A percentile compares a stretch with the other conserved stretches of the same genome.
Evolutionary conservation across 345 rosid genomes (phyloP).

Genomic region (Trapa incisa): DNA sequence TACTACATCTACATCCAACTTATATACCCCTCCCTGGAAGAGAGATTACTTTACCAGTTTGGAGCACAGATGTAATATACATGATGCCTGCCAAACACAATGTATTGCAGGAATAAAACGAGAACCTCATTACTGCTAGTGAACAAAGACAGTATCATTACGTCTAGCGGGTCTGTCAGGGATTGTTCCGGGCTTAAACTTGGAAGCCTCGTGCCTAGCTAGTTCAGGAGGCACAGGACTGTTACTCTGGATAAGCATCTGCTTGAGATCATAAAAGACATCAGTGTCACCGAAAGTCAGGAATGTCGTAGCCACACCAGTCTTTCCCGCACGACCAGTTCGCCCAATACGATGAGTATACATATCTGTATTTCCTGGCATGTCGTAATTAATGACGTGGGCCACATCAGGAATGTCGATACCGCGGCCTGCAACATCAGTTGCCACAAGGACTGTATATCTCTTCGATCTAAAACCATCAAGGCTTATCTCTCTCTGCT

Average conservation of each 20-base stretch:
- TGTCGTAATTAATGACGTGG: conserved; percentile 82
- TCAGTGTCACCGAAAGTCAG: conserved; percentile 64
- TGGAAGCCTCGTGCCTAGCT: conserved; percentile 88
- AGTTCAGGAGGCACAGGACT: conserved; percentile 83
- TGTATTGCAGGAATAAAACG: background rate
- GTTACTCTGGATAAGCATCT: conserved; percentile 92
- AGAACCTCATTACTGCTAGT: conserved; percentile 17
- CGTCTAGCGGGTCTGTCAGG: conserved; percentile 89
- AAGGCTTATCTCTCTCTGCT: conserved; percentile 84
- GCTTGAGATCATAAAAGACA: conserved; percentile 90
- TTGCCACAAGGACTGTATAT: conserved; percentile 80
- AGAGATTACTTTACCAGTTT: too few species aligned
- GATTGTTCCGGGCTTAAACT: conserved; percentile 78
- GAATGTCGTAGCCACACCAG: conserved; percentile 85
- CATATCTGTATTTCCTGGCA: conserved; percentile 80
- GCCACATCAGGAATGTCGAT: conserved; percentile 93
- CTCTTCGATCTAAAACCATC: conserved; percentile 86
- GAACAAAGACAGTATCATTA: conserved; percentile 73
- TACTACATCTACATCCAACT: too few species aligned
- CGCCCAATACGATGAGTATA: conserved; percentile 91
- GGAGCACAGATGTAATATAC: too few species aligned
- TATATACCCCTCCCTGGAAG: too few species aligned
- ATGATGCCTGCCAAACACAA: background rate
- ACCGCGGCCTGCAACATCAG: conserved; percentile 92
- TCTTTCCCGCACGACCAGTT: conserved; percentile 94